phyloP scores from a whole-genome alignment of 2,329 filamentous ascomycete species.

The Phyllosticta citrichinensis region DNA sequence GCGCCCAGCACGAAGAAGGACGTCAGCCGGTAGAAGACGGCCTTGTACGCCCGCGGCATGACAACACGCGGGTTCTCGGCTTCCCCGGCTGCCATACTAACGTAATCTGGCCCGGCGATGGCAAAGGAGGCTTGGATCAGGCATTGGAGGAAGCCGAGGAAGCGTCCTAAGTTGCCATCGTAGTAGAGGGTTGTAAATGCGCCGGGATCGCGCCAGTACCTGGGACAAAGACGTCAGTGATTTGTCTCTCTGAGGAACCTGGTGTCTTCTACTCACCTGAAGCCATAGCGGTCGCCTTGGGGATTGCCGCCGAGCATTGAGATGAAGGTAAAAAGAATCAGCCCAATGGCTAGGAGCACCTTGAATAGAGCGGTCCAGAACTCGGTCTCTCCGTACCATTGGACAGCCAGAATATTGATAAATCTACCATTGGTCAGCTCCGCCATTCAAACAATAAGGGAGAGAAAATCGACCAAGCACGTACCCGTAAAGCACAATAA shows the following conservation, averaged over 20 bases:
- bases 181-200: conserved; percentile 58
- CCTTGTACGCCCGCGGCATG: conserved; percentile 64
- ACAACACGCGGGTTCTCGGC: conserved; percentile 61
- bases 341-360: conserved; percentile 62
- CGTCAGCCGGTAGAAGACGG: conserved; percentile 63
- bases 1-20: conserved; percentile 63
- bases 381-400: conserved; percentile 66
- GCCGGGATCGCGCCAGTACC: conserved; percentile 59
- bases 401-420: conserved; percentile 61
- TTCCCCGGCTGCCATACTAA: conserved; percentile 68
- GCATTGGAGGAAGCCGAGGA: conserved; percentile 68
- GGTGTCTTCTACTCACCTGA: conserved; percentile 57
- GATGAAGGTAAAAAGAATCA: conserved; percentile 64
- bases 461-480: conserved; percentile 35
- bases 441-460: conserved; percentile 23
- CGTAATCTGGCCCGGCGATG: conserved; percentile 66
- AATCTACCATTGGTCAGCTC: conserved; percentile 46
- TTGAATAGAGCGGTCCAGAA: conserved; percentile 73
- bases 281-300: conserved; percentile 58
- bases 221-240: conserved; percentile 60
- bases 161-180: conserved; percentile 57
- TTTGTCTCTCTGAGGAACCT: conserved; percentile 46
- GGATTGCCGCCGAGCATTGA: conserved; percentile 79
- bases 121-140: conserved; percentile 58
- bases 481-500: conserved; percentile 51